A percentile compares a stretch with the other conserved stretches of the same genome.
These are phyloP conservation scores for Gossypium ekmanianum DNA, from an alignment of 345 rosid species.

Conservation along the genomic window DNA sequence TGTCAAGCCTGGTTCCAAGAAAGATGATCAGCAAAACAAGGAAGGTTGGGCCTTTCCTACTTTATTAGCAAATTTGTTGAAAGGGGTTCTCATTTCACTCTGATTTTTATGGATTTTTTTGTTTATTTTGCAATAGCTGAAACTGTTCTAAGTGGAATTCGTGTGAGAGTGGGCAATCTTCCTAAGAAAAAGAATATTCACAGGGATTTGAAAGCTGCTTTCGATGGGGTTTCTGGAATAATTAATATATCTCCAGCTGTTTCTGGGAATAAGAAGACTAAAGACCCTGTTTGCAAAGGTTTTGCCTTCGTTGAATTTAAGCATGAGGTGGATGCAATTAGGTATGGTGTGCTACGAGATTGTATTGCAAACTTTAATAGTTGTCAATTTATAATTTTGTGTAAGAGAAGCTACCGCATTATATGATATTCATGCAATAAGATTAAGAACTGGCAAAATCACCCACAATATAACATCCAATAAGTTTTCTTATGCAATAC, in stretches of 20 bases:
- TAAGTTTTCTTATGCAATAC: not conserved
- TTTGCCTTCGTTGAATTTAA: constrained; percentile 72
- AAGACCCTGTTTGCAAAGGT: constrained; percentile 83
- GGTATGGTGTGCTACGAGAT: constrained; percentile 37
- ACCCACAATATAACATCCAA: not conserved
- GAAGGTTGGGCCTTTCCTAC: constrained; percentile 29
- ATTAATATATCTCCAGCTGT: constrained; percentile 62
- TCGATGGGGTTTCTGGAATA: constrained; percentile 58
- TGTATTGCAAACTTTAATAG: not conserved
- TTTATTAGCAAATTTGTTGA: not conserved
- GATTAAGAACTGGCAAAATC: not conserved
- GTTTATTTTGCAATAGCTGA: constrained; percentile 32
- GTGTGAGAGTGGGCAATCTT: constrained; percentile 60
- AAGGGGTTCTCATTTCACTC: not conserved
- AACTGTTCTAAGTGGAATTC: constrained; percentile 42
- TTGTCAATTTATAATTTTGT: not conserved
- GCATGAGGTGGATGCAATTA: constrained; percentile 54
- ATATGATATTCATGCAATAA: not conserved
- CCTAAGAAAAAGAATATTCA: constrained; percentile 92
- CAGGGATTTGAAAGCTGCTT: constrained; percentile 71
- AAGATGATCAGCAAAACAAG: constrained; percentile 17
- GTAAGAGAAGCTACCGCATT: not conserved
- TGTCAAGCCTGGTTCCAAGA: constrained; percentile 28
- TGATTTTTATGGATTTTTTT: not conserved
- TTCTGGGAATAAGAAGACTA: constrained; percentile 78